Evolutionary conservation across 2,329 filamentous ascomycete species (phyloP).

Genomic region (Colletotrichum sp.): DNA sequence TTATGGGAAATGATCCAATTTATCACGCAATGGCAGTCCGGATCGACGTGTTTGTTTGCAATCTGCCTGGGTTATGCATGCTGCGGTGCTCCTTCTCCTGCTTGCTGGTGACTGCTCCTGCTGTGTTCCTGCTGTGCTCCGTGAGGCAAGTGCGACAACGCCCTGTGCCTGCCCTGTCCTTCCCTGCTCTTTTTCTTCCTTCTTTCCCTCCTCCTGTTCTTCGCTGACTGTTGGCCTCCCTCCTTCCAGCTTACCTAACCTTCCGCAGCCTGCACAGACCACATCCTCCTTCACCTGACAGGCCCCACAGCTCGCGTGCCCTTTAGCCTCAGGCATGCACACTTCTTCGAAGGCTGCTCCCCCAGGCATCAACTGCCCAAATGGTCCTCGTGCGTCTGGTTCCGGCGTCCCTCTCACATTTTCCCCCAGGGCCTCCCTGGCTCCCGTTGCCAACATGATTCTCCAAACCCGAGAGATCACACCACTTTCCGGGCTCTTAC

Average conservation of each 20-base stretch:
- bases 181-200: background rate
- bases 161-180: background rate
- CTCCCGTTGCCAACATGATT: background rate
- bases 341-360: fast-evolving
- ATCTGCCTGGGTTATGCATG: conserved; percentile 12
- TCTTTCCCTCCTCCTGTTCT: background rate
- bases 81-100: background rate
- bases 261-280: background rate
- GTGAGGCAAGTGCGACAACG: background rate
- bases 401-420: background rate
- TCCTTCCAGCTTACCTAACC: background rate
- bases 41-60: conserved; percentile 12
- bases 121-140: background rate
- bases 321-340: background rate
- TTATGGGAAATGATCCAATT: conserved; percentile 13
- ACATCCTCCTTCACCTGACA: background rate
- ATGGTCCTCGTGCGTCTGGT: background rate
- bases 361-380: background rate
- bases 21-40: conserved; percentile 6
- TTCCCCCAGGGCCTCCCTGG: background rate
- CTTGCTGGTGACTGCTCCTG: background rate
- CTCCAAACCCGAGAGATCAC: conserved; percentile 10
- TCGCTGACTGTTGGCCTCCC: background rate
- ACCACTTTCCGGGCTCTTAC: conserved; percentile 16
- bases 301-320: background rate